Base-by-base conservation (phyloP, 306 rosid species). In the Vachellia pachyceras region DNA sequence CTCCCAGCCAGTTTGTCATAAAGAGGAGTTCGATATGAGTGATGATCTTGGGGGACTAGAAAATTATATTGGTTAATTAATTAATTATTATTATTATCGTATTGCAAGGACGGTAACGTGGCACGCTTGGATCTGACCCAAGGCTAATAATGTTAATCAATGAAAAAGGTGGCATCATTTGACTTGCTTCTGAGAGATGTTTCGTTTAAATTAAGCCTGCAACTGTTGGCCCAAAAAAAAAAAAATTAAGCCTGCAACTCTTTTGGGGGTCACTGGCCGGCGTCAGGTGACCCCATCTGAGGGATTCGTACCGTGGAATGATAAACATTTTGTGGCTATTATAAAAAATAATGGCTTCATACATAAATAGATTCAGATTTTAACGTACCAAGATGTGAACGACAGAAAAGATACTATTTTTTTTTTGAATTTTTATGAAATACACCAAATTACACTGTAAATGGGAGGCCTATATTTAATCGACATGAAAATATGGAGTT, bases 161-260 rank as follows among this genome's bases (percentile, higher is more conserved):
- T 42, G 52, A 2, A 39, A 40, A 4, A n/a, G 25, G 0, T 9
- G 17, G 6, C 6, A 17, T 41, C 18, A 41, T 20, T 40, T 5
- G 73, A 41, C 25, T 58, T 57, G 35, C 8, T 57, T 57, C 4
- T 57, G 35, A n/a, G 64, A 8, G 33, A 22, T 10, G 35, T 58
- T 58, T 58, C 65, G 35, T 58, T 58, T 58, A 58, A 23, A 58
- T 58, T 10, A 10, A 55, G 67, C 67, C 67, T 25, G 39, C 64
- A 55, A 55, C 64, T 22, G n/a, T n/a, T n/a, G n/a, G n/a, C n/a
- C n/a, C n/a, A n/a, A n/a, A n/a, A n/a, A n/a, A n/a, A n/a, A n/a
- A n/a, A n/a, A 58, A 23, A 58, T 58, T 10, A 10, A 55, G 67
- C 67, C 67, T 25, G 39, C 64, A 55, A 55, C 64, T 22, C 64